Percentiles rank a stretch among this genome's conserved stretches.
These are phyloP conservation scores for Asparagopsis taxiformis DNA, from an alignment of 31 red algal genomes.

Conservation along the genomic window DNA sequence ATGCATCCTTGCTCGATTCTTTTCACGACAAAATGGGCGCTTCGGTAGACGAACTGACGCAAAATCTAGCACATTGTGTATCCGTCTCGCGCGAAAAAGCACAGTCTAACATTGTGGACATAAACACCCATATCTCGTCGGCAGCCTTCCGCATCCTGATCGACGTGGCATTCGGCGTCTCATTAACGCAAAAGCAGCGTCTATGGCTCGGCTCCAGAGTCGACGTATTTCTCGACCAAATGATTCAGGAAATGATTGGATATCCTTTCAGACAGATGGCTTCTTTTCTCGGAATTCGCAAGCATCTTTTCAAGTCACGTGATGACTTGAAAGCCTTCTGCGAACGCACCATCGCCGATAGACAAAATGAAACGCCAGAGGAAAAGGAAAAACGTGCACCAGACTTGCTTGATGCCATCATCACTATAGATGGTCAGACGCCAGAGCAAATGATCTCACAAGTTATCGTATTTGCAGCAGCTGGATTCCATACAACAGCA, in stretches of 20 bases:
- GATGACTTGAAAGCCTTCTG: constrained; percentile 9
- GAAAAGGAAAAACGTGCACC: not conserved
- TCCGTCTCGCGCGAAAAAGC: not conserved
- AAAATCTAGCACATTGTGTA: not conserved
- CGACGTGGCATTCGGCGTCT: constrained; percentile 38
- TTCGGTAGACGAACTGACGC: constrained; percentile 1
- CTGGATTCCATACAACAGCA: constrained; percentile 24
- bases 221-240: constrained; percentile 9
- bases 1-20: constrained; percentile 3
- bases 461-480: constrained; percentile 38
- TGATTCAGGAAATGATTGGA: constrained; percentile 36
- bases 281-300: constrained; percentile 9
- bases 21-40: constrained; percentile 19
- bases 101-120: constrained; percentile 2
- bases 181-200: constrained; percentile 10
- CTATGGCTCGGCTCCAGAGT: not conserved
- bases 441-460: constrained; percentile 7
- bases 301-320: not conserved
- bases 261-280: constrained; percentile 27
- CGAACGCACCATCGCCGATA: not conserved
- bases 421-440: constrained; percentile 4
- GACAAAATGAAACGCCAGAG: constrained; percentile 10
- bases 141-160: constrained; percentile 24
- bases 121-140: not conserved
- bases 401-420: constrained; percentile 41